Evolutionary conservation across 2,329 filamentous ascomycete genomes (phyloP).

Genomic region (Phyllosticta ampelicida): DNA sequence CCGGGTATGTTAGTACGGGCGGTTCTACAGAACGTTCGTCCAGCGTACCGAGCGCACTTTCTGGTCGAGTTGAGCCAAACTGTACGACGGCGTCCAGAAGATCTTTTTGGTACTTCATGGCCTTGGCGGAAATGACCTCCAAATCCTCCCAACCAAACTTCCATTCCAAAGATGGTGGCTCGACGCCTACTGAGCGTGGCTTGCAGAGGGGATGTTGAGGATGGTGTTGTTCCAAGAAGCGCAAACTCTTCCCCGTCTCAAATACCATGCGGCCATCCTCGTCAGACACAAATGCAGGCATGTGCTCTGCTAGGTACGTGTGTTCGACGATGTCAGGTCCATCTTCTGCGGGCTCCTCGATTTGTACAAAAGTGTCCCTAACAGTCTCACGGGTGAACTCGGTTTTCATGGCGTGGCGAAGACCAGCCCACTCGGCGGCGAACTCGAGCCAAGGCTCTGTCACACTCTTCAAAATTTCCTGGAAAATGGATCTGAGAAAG

Average conservation of each 20-base stretch:
- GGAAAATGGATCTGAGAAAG: slow-evolving; percentile 52
- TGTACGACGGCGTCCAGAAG: slow-evolving; percentile 22
- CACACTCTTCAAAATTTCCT: slow-evolving; percentile 54
- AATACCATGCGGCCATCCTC: slow-evolving; percentile 66
- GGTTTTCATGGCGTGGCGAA: slow-evolving; percentile 26
- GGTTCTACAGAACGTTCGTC: neutral
- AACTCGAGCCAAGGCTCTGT: slow-evolving; percentile 57
- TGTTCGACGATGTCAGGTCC: slow-evolving; percentile 37
- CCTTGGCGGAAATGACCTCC: slow-evolving; percentile 50
- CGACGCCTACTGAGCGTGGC: slow-evolving; percentile 36
- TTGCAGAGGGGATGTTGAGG: slow-evolving; percentile 57
- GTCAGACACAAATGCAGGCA: slow-evolving; percentile 60
- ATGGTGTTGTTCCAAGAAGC: slow-evolving; percentile 60
- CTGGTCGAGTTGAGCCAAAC: slow-evolving; percentile 17
- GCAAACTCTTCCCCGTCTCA: slow-evolving; percentile 66
- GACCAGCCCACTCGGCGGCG: slow-evolving; percentile 64
- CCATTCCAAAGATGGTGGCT: slow-evolving; percentile 54
- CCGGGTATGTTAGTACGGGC: slow-evolving; percentile 10
- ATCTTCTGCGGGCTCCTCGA: slow-evolving; percentile 19
- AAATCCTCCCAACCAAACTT: slow-evolving; percentile 63
- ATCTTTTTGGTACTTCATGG: slow-evolving; percentile 41
- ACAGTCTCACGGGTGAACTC: slow-evolving; percentile 9
- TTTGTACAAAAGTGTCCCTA: slow-evolving; percentile 17
- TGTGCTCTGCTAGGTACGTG: slow-evolving; percentile 50
- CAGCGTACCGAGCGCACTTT: neutral